A percentile compares a stretch with the other conserved stretches of the same genome.
phyloP scores from a whole-genome alignment of 2,329 filamentous ascomycete species.

The Botrytis cinerea region DNA sequence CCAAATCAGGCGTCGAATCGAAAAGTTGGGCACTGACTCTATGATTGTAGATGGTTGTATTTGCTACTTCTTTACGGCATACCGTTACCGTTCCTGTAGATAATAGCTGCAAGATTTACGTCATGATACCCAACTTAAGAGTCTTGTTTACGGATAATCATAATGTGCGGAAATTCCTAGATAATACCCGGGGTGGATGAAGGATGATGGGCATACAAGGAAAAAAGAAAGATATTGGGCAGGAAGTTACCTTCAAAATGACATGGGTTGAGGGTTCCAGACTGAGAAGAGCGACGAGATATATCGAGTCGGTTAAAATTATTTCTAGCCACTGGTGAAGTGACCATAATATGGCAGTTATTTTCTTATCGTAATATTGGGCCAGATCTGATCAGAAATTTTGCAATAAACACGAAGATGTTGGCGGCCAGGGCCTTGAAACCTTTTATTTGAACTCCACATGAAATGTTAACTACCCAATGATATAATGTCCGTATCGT shows the following conservation, averaged over 20 bases:
- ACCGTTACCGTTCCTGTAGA: background rate
- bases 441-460: background rate
- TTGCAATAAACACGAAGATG: background rate
- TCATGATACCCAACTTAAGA: too few relatives aligned
- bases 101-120: background rate
- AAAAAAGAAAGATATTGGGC: background rate
- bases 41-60: background rate
- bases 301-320: background rate
- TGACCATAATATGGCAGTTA: background rate
- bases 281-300: background rate
- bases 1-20: background rate
- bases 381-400: background rate
- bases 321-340: background rate
- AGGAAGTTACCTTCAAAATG: background rate
- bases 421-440: background rate
- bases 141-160: background rate
- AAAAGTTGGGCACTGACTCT: too few relatives aligned
- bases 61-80: background rate
- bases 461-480: background rate
- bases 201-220: background rate
- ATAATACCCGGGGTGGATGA: background rate
- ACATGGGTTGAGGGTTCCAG: background rate
- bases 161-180: background rate
- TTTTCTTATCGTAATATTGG: constrained; percentile 1
- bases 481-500: constrained; percentile 8